Evolutionary conservation across 495 filamentous ascomycete genomes (phyloP).

Genomic region (Penicillium subrubescens): DNA sequence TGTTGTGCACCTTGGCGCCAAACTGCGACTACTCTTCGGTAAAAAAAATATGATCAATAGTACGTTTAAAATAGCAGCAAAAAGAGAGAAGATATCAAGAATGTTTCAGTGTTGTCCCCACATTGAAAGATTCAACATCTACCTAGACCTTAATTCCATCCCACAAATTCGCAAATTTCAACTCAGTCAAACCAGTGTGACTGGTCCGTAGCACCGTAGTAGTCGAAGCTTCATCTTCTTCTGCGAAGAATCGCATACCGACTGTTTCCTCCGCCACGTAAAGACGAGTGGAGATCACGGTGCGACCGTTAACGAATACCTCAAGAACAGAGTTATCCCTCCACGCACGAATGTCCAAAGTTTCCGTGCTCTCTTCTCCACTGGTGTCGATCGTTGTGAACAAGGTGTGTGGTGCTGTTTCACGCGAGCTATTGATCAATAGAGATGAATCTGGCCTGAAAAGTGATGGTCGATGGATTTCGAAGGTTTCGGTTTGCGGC

Average conservation of each 20-base stretch:
- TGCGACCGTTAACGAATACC: conserved; percentile 17
- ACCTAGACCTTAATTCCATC: not conserved
- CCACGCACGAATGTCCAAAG: conserved; percentile 11
- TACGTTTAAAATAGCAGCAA: too few species aligned
- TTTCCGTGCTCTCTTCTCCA: conserved; percentile 4
- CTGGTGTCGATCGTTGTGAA: not conserved
- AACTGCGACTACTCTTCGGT: too few species aligned
- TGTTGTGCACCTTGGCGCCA: too few species aligned
- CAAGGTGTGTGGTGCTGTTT: conserved; percentile 9
- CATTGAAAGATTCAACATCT: not conserved
- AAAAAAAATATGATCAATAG: too few species aligned
- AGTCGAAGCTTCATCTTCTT: not conserved
- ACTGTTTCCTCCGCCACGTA: conserved; percentile 13
- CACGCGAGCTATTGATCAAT: conserved; percentile 4
- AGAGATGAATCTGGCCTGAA: not conserved
- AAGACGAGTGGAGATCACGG: conserved; percentile 12
- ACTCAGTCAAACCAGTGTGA: conserved; percentile 1
- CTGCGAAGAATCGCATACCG: conserved; percentile 10
- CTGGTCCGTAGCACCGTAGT: not conserved
- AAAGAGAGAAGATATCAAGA: not conserved
- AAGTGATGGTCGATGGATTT: not conserved
- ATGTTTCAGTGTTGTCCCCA: not conserved
- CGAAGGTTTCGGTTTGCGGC: conserved; percentile 5
- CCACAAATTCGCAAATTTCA: conserved; percentile 9
- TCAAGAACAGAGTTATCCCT: conserved; percentile 15